Percentiles rank a stretch among this genome's conserved stretches.
Evolutionary conservation across 2,329 filamentous ascomycete species (phyloP).

Genomic region (Rutstroemia sp.): DNA sequence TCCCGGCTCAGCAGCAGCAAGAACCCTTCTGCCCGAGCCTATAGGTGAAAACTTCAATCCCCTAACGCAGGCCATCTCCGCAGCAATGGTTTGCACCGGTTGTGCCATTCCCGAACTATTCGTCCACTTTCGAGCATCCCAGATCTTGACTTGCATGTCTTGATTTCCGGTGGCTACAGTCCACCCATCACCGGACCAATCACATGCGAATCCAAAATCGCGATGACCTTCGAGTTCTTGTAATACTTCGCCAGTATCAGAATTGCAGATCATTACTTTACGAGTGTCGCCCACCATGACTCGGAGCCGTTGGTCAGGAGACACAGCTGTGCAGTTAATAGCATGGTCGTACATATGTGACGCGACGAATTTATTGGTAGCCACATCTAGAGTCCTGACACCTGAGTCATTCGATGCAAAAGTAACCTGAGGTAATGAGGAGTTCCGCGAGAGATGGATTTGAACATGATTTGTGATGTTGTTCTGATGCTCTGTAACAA

Average conservation of each 20-base stretch:
- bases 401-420: constrained; percentile 57
- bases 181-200: constrained; percentile 72
- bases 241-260: constrained; percentile 54
- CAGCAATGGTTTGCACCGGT: constrained; percentile 48
- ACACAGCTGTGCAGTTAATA: constrained; percentile 67
- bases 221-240: constrained; percentile 55
- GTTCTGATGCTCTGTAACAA: constrained; percentile 42
- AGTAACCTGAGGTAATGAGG: constrained; percentile 45
- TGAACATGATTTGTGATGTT: constrained; percentile 61
- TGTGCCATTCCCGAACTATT: constrained; percentile 40
- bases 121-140: constrained; percentile 67
- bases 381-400: constrained; percentile 52
- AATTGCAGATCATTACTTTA: constrained; percentile 59
- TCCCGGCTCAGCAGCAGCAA: constrained; percentile 69
- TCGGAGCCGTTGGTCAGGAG: constrained; percentile 63
- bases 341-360: constrained; percentile 50
- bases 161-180: constrained; percentile 72
- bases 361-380: constrained; percentile 50
- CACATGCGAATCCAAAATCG: constrained; percentile 70
- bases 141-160: constrained; percentile 65
- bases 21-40: constrained; percentile 57
- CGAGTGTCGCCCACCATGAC: constrained; percentile 64
- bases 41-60: constrained; percentile 65
- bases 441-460: constrained; percentile 45
- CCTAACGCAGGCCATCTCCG: constrained; percentile 62